These are phyloP conservation scores for Colletotrichum zoysiae DNA, from an alignment of 2,329 filamentous ascomycete species.

Conservation along the genomic window DNA sequence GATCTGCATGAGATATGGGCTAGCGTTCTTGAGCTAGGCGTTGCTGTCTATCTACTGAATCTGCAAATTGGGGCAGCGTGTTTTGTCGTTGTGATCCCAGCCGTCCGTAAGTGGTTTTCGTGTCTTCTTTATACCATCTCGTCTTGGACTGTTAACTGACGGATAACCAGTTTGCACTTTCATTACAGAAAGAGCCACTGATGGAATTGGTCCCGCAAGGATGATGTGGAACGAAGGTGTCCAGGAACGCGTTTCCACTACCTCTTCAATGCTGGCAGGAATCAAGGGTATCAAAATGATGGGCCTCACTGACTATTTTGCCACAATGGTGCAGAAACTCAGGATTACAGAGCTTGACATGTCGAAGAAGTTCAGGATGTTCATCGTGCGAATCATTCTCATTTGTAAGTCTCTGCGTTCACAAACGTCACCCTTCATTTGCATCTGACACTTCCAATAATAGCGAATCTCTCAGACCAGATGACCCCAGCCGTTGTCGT, in stretches of 20 bases:
- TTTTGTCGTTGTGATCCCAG: constrained; percentile 55
- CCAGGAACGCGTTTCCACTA: constrained; percentile 50
- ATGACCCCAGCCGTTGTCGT: constrained; percentile 19
- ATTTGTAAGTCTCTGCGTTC: constrained; percentile 22
- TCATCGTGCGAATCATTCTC: constrained; percentile 40
- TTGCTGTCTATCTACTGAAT: constrained; percentile 42
- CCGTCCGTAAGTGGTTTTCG: constrained; percentile 43
- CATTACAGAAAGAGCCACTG: constrained; percentile 20
- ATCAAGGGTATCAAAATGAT: constrained; percentile 55
- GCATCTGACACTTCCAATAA: constrained; percentile 27
- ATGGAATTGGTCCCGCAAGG: constrained; percentile 20
- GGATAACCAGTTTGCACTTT: constrained; percentile 12
- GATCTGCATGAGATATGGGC: constrained; percentile 44
- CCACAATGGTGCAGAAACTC: constrained; percentile 50
- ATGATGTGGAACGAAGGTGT: constrained; percentile 48
- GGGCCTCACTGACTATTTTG: constrained; percentile 50
- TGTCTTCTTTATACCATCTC: not conserved
- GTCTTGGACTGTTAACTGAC: not conserved
- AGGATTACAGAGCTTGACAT: constrained; percentile 53
- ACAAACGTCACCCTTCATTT: constrained; percentile 13
- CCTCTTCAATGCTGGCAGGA: constrained; percentile 48
- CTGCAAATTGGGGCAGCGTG: constrained; percentile 43
- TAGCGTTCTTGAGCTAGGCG: constrained; percentile 41
- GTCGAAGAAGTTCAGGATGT: constrained; percentile 48
- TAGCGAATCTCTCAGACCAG: constrained; percentile 28